These are phyloP conservation scores for Stagonosporopsis vannaccii DNA, from an alignment of 2,329 filamentous ascomycete genomes.

Conservation along the genomic window DNA sequence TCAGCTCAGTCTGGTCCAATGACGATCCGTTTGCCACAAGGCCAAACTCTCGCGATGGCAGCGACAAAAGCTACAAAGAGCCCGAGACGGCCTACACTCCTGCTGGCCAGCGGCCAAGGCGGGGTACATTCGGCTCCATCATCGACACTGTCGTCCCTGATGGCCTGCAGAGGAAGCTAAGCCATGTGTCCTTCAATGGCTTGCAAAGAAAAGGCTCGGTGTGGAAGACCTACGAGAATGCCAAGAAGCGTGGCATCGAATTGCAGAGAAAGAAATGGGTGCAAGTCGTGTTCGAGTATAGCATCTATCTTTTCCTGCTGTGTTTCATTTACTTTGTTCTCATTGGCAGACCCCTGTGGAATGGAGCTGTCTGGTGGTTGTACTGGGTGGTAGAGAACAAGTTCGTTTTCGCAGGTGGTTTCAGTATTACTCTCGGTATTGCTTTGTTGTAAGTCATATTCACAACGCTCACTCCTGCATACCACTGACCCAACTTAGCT, in stretches of 20 bases:
- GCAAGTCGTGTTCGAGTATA: slow-evolving; percentile 50
- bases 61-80: slow-evolving; percentile 16
- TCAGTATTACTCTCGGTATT: slow-evolving; percentile 51
- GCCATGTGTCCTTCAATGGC: slow-evolving; percentile 24
- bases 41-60: slow-evolving; percentile 8
- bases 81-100: slow-evolving; percentile 17
- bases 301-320: slow-evolving; percentile 46
- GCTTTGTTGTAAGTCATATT: slow-evolving; percentile 40
- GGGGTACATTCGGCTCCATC: slow-evolving; percentile 25
- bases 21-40: slow-evolving; percentile 24
- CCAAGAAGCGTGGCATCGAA: slow-evolving; percentile 30
- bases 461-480: not conserved
- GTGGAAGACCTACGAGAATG: slow-evolving; percentile 33
- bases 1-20: slow-evolving; percentile 19
- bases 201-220: slow-evolving; percentile 23
- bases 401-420: slow-evolving; percentile 52
- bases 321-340: slow-evolving; percentile 57
- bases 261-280: slow-evolving; percentile 45
- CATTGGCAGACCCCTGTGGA: slow-evolving; percentile 56
- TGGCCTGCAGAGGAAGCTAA: slow-evolving; percentile 25
- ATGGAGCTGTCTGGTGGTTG: slow-evolving; percentile 54
- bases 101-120: slow-evolving; percentile 10
- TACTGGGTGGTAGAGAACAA: slow-evolving; percentile 53
- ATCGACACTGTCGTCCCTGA: slow-evolving; percentile 28
- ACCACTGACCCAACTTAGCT: slow-evolving; percentile 10